Evolutionary conservation across 2,329 filamentous ascomycete genomes (phyloP), one percentile per base, ranked within the genome.

Genomic region (Diaporthe aspalathi): DNA sequence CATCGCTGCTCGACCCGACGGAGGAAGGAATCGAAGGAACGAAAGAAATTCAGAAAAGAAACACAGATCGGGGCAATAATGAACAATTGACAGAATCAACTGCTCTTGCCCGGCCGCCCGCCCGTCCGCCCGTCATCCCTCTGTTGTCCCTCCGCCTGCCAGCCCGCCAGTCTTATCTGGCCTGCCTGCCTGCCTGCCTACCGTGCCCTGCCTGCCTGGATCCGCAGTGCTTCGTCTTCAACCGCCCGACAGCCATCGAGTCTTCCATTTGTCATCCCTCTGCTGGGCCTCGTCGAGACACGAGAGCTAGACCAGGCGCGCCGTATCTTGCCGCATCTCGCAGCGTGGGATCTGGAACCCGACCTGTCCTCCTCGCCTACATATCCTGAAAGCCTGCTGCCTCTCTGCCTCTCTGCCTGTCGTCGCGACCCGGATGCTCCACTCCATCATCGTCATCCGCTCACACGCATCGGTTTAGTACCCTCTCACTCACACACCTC

Each of bases 381-480:
- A 47, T 27, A 32, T 27, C 40, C 12, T 38, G 56, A 52, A 57
- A 17, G 35, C 54, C 54, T 40, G 60, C 68, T n/a, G n/a, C n/a
- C n/a, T n/a, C n/a, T n/a, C 43, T 69, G 20, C 56, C 52, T 54
- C 29, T 71, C 70, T 70, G n/a, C 57, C 52, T 63, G 49, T 71
- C 70, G 67, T 70, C 68, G 70, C 70, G 70, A 70, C 68, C 67
- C 70, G 70, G 52, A 57, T 40, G 66, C 65, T 68, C 70, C 70
- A 72, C 70, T 66, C 69, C 65, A 57, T 70, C 72, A 70, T 73
- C 65, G 63, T 66, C 56, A 52, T 72, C 70, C 67, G 70, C 70
- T 72, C 57, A 72, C 70, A 72, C 70, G 70, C 67, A 57, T 70
- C 69, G 65, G 27, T 54, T 71, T 71, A 57, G 45, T 69, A 68